These are phyloP conservation scores for Verruconis gallopava DNA, from an alignment of 2,329 filamentous ascomycete species.

Conservation along the genomic window DNA sequence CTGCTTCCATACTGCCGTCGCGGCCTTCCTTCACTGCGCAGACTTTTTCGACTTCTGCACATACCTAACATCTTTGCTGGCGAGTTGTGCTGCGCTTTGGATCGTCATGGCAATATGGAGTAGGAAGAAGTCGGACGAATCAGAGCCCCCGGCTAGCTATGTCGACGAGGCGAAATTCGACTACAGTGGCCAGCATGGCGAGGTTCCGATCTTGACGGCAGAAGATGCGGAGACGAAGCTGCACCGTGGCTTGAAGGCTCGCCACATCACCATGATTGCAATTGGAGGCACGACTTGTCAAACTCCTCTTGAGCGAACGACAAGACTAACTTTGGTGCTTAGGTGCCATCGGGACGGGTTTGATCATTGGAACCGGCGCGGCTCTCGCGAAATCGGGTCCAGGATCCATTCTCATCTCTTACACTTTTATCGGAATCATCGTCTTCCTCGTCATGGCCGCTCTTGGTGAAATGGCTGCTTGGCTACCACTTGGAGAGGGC, in stretches of 20 bases:
- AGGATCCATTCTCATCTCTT: constrained; percentile 58
- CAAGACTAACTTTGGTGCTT: neutral
- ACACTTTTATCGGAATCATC: constrained; percentile 49
- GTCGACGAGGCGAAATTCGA: constrained; percentile 4
- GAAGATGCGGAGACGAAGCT: constrained; percentile 19
- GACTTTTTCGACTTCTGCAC: no score
- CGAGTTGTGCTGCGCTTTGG: no score
- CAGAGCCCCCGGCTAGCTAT: neutral
- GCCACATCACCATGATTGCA: constrained; percentile 51
- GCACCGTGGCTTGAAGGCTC: constrained; percentile 39
- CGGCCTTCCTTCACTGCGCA: neutral
- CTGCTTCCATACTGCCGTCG: no score
- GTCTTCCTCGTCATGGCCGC: constrained; percentile 23
- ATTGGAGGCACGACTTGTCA: constrained; percentile 56
- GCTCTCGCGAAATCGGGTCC: constrained; percentile 27
- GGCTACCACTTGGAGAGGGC: constrained; percentile 63
- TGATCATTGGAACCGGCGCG: constrained; percentile 52
- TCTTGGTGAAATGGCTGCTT: constrained; percentile 74
- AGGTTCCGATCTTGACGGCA: neutral
- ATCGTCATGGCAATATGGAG: constrained; percentile 7
- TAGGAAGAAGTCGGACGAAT: constrained; percentile 3
- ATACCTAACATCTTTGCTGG: no score
- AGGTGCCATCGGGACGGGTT: constrained; percentile 38
- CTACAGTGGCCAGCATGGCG: neutral
- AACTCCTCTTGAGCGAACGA: neutral